A percentile compares a stretch with the other conserved stretches of the same genome.
Evolutionary conservation across 495 filamentous ascomycete species (phyloP).

Genomic region (Amorphotheca resinae): DNA sequence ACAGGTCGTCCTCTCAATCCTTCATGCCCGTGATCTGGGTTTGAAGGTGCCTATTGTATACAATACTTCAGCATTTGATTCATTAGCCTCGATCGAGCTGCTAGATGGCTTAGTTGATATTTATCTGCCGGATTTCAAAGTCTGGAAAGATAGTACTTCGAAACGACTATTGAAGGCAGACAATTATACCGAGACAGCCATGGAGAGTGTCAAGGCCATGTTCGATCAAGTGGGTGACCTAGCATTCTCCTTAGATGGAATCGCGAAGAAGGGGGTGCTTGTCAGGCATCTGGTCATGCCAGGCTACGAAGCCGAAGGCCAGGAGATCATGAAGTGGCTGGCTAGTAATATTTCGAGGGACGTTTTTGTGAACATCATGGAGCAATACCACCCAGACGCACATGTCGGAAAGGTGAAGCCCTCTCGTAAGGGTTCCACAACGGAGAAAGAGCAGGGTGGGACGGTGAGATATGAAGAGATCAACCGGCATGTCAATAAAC

Average conservation of each 20-base stretch:
- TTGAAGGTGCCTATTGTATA: constrained; percentile 60
- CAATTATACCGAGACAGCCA: constrained; percentile 51
- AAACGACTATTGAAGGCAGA: constrained; percentile 60
- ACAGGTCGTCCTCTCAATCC: constrained; percentile 57
- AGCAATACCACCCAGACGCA: constrained; percentile 65
- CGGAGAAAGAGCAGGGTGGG: constrained; percentile 23
- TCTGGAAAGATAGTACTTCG: constrained; percentile 51
- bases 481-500: constrained; percentile 50
- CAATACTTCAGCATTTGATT: constrained; percentile 69
- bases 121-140: constrained; percentile 70
- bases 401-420: constrained; percentile 55
- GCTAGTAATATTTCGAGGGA: constrained; percentile 53
- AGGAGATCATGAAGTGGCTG: constrained; percentile 57
- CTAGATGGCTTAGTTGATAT: constrained; percentile 68
- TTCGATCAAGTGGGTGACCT: constrained; percentile 64
- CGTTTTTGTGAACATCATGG: constrained; percentile 61
- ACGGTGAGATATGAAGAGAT: constrained; percentile 57
- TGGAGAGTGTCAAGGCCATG: constrained; percentile 64
- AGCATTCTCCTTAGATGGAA: constrained; percentile 61
- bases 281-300: constrained; percentile 72
- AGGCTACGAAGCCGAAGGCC: constrained; percentile 52
- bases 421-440: constrained; percentile 20
- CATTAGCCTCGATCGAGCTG: constrained; percentile 48
- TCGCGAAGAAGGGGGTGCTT: constrained; percentile 60
- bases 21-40: constrained; percentile 53